A percentile compares a stretch with the other conserved stretches of the same genome.
Evolutionary conservation across 2,329 filamentous ascomycete genomes (phyloP).

Genomic region (Cladosporium sp.): DNA sequence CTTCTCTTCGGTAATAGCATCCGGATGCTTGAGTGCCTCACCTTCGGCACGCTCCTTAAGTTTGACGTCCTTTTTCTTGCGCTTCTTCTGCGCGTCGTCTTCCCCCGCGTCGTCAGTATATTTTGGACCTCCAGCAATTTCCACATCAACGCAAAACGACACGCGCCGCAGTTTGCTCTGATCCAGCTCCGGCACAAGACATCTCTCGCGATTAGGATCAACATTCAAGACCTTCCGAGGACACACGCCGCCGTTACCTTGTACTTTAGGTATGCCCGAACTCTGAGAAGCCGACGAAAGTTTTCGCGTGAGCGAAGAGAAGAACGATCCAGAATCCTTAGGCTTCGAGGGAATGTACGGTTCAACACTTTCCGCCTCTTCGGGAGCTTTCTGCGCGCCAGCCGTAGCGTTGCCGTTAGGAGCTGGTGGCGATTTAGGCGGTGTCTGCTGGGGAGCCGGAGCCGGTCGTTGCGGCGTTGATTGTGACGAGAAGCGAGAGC

Average conservation of each 20-base stretch:
- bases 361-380: constrained; percentile 35
- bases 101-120: constrained; percentile 56
- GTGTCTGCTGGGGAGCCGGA: constrained; percentile 12
- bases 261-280: constrained; percentile 44
- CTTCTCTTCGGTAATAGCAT: constrained; percentile 50
- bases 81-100: constrained; percentile 43
- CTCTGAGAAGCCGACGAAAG: constrained; percentile 59
- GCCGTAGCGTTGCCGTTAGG: constrained; percentile 48
- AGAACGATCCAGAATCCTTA: constrained; percentile 64
- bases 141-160: constrained; percentile 93
- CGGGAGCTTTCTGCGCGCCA: constrained; percentile 16
- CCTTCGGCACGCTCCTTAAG: constrained; percentile 67
- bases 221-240: constrained; percentile 80
- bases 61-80: constrained; percentile 58
- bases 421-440: constrained; percentile 20
- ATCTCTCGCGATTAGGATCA: constrained; percentile 72
- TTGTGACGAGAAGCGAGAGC: constrained; percentile 72
- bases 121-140: constrained; percentile 83
- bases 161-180: constrained; percentile 78
- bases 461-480: constrained; percentile 20
- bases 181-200: constrained; percentile 72
- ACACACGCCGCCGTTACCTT: constrained; percentile 64
- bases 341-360: constrained; percentile 73
- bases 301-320: constrained; percentile 75
- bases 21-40: constrained; percentile 67